Evolutionary conservation across 352 stramenopile genomes (phyloP).

Genomic region (Phytophthora constricta): DNA sequence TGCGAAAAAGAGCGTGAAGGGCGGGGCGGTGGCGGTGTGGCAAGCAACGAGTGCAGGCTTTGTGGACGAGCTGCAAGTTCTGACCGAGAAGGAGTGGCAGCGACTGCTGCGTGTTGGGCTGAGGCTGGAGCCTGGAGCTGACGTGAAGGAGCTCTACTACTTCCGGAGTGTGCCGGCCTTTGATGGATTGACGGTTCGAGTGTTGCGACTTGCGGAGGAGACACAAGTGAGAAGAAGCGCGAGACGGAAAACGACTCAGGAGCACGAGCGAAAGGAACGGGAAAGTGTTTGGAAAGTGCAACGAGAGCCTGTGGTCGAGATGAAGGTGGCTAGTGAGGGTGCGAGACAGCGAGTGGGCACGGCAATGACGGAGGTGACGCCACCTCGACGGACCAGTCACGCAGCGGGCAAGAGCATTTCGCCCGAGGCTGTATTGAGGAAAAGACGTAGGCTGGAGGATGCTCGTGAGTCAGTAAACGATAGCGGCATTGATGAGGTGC

Average conservation of each 20-base stretch:
- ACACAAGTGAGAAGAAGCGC: neutral
- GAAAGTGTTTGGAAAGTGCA: conserved; percentile 21
- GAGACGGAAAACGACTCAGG: neutral
- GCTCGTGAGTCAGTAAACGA: too few relatives aligned
- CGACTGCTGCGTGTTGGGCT: conserved; percentile 35
- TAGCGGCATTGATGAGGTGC: conserved; percentile 9
- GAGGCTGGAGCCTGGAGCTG: conserved; percentile 26
- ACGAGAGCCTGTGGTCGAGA: neutral
- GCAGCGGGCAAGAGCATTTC: neutral
- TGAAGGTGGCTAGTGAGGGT: neutral
- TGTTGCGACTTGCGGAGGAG: conserved; percentile 25
- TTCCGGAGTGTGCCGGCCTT: conserved; percentile 34
- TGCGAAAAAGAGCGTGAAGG: neutral
- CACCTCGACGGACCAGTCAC: neutral
- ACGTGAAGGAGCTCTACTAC: conserved; percentile 44
- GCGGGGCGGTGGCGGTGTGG: conserved; percentile 20
- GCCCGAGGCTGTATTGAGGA: conserved; percentile 11
- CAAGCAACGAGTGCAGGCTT: conserved; percentile 3
- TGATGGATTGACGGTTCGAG: conserved; percentile 36
- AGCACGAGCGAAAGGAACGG: neutral
- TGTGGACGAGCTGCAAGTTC: conserved; percentile 30
- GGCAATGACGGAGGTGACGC: neutral
- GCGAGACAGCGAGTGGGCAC: too few relatives aligned
- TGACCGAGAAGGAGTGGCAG: conserved; percentile 45
- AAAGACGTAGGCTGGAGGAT: neutral